Evolutionary conservation across 2,329 filamentous ascomycete genomes (phyloP), one percentile per base, ranked within the genome.

Genomic region (Claviceps lovelessii): DNA sequence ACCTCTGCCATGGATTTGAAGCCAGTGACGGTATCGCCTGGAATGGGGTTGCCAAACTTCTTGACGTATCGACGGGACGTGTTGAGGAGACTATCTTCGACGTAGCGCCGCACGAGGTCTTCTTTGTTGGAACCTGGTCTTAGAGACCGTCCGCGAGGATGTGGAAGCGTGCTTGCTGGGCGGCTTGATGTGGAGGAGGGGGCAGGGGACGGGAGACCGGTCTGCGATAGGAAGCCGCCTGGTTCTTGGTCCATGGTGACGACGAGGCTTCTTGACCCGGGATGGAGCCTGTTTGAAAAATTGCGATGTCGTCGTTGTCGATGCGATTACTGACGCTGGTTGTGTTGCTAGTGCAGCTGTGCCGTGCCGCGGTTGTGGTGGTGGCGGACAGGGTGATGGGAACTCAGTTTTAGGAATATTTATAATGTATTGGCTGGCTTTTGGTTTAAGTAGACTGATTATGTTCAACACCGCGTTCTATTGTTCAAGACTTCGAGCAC

Each of bases 1-100:
- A 89, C 78, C 63, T 90, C 84, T 51, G 73, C 75, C 66, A 91
- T 86, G 52, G 70, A 79, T 54, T 73, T 68, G 63, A 81, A 83
- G 28, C 78, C 79, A 2, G 72, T 65, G 2, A 78, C 68, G 13
- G 73, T 69, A 56, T 80, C 77, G 5, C 63, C 70, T 3, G 71
- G 70, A 42, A 75, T 71, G 0, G 71, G 65, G 0, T 69, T 65
- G 46, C 73, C 72, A 54, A 77, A 76, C 61, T 81, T 83, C 68
- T 83, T 84, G 46, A 81, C 73, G 55, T 78, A 84, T 42, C 79
- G 77, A 6, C 81, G 75, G 7, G 75, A 79, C 11, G 79, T 72
- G 58, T 77, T 68, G 49, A 79, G 63, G 17, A 84, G 66, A 11
- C 72, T 73, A 8, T 75, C 72, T 46, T 80, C 76, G 6, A 80